Conservation (phyloP, 495 filamentous ascomycete species). For the Daldinia caldariorum region DNA sequence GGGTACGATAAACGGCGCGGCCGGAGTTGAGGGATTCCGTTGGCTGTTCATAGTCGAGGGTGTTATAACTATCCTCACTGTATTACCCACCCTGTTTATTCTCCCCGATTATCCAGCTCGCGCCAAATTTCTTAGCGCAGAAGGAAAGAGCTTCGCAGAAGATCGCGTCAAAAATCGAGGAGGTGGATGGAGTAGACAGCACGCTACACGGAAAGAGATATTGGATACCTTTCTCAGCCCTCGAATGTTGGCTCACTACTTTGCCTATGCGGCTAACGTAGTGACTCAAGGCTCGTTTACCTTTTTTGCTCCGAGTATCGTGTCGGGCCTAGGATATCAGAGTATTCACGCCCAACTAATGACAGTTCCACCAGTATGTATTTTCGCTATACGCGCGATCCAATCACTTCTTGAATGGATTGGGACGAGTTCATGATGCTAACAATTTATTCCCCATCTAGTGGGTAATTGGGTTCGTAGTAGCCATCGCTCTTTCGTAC, state of each 20-base stretch:
- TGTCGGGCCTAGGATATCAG: constrained; percentile 73
- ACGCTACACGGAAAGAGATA: constrained; percentile 62
- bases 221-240: constrained; percentile 70
- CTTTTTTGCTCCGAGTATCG: constrained; percentile 81
- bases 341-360: constrained; percentile 72
- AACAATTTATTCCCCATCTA: neutral
- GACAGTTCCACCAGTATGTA: constrained; percentile 74
- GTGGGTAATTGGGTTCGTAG: constrained; percentile 40
- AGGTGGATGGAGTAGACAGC: constrained; percentile 72
- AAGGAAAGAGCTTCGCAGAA: constrained; percentile 70
- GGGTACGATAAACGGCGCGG: constrained; percentile 31
- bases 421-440: neutral
- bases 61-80: constrained; percentile 25
- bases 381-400: no score
- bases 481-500: constrained; percentile 32
- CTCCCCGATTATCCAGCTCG: constrained; percentile 80
- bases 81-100: constrained; percentile 50
- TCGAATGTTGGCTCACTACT: constrained; percentile 72
- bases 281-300: constrained; percentile 84
- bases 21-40: constrained; percentile 40
- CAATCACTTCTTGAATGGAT: no score
- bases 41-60: constrained; percentile 44
- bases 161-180: constrained; percentile 63
- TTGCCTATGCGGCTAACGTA: constrained; percentile 69
- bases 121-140: constrained; percentile 70